Base-by-base conservation (phyloP, 129 eudicot species). In the Rutidosis leptorrhynchoides region DNA sequence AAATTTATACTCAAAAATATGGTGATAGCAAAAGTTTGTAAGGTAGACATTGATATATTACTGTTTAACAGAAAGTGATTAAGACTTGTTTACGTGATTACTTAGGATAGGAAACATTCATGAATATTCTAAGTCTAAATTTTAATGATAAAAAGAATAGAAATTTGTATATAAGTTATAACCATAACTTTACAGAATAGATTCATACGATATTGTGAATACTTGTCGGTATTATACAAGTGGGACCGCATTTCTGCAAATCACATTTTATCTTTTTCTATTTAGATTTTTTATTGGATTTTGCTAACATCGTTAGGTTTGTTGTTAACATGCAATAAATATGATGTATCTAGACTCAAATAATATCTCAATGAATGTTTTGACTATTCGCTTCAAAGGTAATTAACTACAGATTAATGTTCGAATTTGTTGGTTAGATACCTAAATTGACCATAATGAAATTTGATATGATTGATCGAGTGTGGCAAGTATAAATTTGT, bases 261-360 rank as follows among this genome's bases (percentile, higher is more conserved):
- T 75, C 79, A 59, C 73, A 75, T 46, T 59, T 72, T 68, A 64
- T 75, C 80, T 75, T 75, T 75, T 75, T 75, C 74, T 68, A 60
- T 75, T 64, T 61, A 14, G 11, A 33, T 22, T 56, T 25, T 48
- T 19, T 46, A 10, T 68, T 27, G 64, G 45, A 62, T 64, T 40
- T 70, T 58, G 20, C n/a, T n/a, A n/a, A n/a, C n/a, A n/a, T n/a
- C n/a, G n/a, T n/a, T n/a, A n/a, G n/a, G n/a, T n/a, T n/a, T n/a
- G n/a, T n/a, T n/a, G n/a, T n/a, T n/a, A n/a, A n/a, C 25, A 37
- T 56, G 23, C 11, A 15, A 30, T n/a, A 69, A 6, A 69, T 69
- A 40, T 27, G 25, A 58, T 9, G 24, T 28, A 25, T 55, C 21
- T 69, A 57, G 65, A 55, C 56, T 55, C 37, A 24, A 35, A 37